Percentiles rank a stretch among this genome's conserved stretches.
These are phyloP conservation scores for Xylaria sp. DNA, from an alignment of 2,329 filamentous ascomycete species.

Conservation along the genomic window DNA sequence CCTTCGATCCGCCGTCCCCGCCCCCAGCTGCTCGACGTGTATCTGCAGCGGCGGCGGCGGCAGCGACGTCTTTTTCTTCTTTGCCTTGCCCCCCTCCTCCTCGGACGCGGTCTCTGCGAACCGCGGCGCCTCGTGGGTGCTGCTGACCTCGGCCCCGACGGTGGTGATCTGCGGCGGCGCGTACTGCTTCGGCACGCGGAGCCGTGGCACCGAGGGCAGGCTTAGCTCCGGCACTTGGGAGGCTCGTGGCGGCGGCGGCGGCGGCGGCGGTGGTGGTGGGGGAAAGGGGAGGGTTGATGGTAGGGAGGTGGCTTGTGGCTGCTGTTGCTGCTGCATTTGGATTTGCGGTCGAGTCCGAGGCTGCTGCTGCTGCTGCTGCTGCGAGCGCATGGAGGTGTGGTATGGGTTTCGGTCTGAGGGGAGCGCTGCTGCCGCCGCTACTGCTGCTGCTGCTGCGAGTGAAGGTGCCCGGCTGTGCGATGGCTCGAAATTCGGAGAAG, in stretches of 20 bases:
- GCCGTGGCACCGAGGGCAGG: conserved; percentile 43
- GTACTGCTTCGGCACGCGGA: conserved; percentile 47
- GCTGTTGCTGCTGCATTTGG: background rate
- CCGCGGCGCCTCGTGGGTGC: conserved; percentile 26
- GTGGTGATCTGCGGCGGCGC: conserved; percentile 40
- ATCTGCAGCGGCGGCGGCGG: conserved; percentile 3
- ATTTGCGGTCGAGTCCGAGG: too few species aligned
- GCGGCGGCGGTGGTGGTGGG: conserved; percentile 6
- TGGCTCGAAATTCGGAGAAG: conserved; percentile 3
- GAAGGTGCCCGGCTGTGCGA: background rate
- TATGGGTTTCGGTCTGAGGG: conserved; percentile 5
- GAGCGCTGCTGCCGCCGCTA: too few species aligned
- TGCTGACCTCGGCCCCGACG: conserved; percentile 35
- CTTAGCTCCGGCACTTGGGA: conserved; percentile 40
- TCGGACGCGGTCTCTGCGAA: conserved; percentile 31
- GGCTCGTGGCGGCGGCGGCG: conserved; percentile 27
- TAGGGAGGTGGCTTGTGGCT: conserved; percentile 30
- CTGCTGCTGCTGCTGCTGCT: too few species aligned
- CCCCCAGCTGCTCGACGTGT: conserved; percentile 21
- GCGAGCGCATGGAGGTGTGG: background rate
- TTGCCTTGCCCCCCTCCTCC: background rate
- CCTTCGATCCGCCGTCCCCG: conserved; percentile 11
- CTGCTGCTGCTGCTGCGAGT: conserved; percentile 1
- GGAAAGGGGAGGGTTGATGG: conserved; percentile 6
- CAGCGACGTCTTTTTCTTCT: conserved; percentile 1